phyloP scores from a whole-genome alignment of 192 early-diverging fungal genomes.

The Podochytrium sp. region DNA sequence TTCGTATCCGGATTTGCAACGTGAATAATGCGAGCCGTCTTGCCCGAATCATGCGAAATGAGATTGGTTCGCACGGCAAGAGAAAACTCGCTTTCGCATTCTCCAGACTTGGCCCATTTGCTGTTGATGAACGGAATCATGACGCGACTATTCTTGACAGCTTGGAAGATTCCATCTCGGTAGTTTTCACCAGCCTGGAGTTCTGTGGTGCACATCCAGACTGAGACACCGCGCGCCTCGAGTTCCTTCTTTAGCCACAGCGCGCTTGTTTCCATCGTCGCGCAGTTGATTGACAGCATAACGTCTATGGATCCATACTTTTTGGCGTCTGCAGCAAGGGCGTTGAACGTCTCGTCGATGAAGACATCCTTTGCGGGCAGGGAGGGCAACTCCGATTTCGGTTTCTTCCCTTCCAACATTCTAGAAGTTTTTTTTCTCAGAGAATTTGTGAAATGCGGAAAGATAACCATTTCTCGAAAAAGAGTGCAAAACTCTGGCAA shows the following conservation, averaged over 20 bases:
- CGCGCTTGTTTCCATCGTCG: constrained; percentile 12
- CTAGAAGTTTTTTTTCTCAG: too few relatives aligned
- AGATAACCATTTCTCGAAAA: not conserved
- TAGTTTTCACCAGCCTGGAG: constrained; percentile 21
- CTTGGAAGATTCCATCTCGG: constrained; percentile 16
- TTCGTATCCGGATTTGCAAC: not conserved
- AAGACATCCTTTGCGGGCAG: too few relatives aligned
- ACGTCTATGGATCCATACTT: constrained; percentile 13
- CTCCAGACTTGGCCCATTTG: constrained; percentile 24
- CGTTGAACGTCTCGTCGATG: constrained; percentile 10
- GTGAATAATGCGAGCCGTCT: not conserved
- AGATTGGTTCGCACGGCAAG: constrained; percentile 27
- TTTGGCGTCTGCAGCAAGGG: not conserved
- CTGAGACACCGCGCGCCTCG: constrained; percentile 12
- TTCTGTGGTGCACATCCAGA: constrained; percentile 28
- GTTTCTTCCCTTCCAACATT: too few relatives aligned
- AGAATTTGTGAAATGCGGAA: not conserved
- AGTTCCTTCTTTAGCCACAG: constrained; percentile 20
- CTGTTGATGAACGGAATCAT: constrained; percentile 23
- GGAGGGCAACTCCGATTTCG: too few relatives aligned
- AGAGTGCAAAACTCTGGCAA: not conserved
- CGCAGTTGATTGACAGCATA: constrained; percentile 29
- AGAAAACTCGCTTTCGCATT: constrained; percentile 27
- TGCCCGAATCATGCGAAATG: constrained; percentile 24
- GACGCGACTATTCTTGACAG: constrained; percentile 23